Evolutionary conservation across 257 asterid species (phyloP).

Genomic region (Scutellaria galericulata): DNA sequence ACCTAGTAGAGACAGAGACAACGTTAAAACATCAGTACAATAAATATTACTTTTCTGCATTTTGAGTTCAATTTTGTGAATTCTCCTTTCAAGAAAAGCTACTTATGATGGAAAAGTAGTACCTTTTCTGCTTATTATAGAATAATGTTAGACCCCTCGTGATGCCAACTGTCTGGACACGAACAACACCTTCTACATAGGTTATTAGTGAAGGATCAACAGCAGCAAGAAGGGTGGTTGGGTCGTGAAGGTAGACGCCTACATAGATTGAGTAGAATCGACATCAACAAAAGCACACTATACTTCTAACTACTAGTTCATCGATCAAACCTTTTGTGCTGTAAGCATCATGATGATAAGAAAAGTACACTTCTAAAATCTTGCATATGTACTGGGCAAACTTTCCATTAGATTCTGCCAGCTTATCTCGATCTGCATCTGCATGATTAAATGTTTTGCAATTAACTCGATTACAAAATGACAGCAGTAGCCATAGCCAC

Average conservation of each 20-base stretch:
- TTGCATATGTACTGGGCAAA: slow-evolving; percentile 79
- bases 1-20: slow-evolving; percentile 43
- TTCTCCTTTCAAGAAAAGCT: slow-evolving; percentile 12
- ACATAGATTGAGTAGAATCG: slow-evolving; percentile 35
- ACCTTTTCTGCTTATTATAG: slow-evolving; percentile 92
- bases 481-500: slow-evolving; percentile 6
- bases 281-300: slow-evolving; percentile 10
- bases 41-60: too few relatives aligned
- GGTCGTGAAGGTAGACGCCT: slow-evolving; percentile 98
- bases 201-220: slow-evolving; percentile 83
- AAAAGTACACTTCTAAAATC: slow-evolving; percentile 79
- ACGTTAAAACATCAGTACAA: neutral
- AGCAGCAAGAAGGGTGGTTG: slow-evolving; percentile 89
- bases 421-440: slow-evolving; percentile 79
- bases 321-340: slow-evolving; percentile 68
- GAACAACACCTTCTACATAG: slow-evolving; percentile 81
- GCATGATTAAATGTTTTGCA: slow-evolving; percentile 11
- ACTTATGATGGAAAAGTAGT: neutral
- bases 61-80: neutral
- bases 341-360: slow-evolving; percentile 87
- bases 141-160: slow-evolving; percentile 87
- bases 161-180: slow-evolving; percentile 89
- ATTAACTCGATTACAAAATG: neutral
- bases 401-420: slow-evolving; percentile 69
- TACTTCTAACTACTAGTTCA: slow-evolving; percentile 19